Evolutionary conservation across 1,284 basidiomycete species (phyloP), one percentile per base, ranked within the genome.

Genomic region (Sanghuangporus weigelae): DNA sequence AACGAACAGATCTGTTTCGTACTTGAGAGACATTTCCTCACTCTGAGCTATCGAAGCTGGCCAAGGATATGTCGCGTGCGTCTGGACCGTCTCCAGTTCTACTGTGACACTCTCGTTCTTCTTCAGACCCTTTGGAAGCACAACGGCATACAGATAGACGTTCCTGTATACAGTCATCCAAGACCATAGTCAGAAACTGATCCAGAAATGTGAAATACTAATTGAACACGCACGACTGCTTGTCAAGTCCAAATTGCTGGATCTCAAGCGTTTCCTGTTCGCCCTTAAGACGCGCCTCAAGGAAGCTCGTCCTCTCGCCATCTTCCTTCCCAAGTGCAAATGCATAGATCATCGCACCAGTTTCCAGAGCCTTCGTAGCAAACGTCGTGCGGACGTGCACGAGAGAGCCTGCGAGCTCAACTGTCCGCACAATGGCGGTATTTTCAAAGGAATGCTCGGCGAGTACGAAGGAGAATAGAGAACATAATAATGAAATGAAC

Each of bases 321-420:
- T 92, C 90, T 26, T 81, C 78, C 62, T 81, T 79, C 7, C 82
- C 81, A 21, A 96, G 77, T 6, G 90, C 85, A 66, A 96, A 76
- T 53, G 86, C 84, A 73, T 94, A 95, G 44, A 83, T 77, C 46
- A 80, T 81, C 8, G 86, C 81, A 54, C 78, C 81, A 66, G 85
- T 77, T 67, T 84, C 81, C 35, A 90, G 79, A 55, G 90, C 84
- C 74, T 87, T 92, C 72, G 92, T 83, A 19, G 92, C 88, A 76
- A 91, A 96, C 62, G 92, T 92, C 56, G 95, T 96, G 56, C 87
- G 90, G 78, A 94, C 85, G 75, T 89, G 87, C 60, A 93, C 89
- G 31, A 93, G 82, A 36, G 93, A 82, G 65, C 95, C 95, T 48
- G 90, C 93, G 48, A 96, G 88, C 71, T 96, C 95, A 67, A 95